These are phyloP conservation scores for Boletus rufocinnamomeus DNA, from an alignment of 768 basidiomycete genomes.

Conservation along the genomic window DNA sequence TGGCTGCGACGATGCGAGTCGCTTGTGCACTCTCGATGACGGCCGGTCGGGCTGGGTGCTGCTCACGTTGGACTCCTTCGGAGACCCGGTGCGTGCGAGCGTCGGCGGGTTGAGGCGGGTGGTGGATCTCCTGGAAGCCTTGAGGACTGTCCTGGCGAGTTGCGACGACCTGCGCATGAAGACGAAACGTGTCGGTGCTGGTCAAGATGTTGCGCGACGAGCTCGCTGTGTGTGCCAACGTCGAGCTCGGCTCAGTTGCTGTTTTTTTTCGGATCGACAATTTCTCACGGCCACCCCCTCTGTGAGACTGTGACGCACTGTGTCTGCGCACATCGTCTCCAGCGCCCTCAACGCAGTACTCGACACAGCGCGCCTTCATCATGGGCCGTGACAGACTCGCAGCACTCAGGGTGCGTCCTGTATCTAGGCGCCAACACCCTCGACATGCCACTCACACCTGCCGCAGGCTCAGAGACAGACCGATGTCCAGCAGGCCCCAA, in stretches of 20 bases:
- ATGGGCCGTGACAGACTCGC: slow-evolving; percentile 79
- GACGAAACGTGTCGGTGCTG: slow-evolving; percentile 65
- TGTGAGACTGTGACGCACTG: neutral
- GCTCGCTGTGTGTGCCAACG: slow-evolving; percentile 5
- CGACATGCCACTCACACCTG: slow-evolving; percentile 40
- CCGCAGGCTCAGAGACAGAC: slow-evolving; percentile 57
- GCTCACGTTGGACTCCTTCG: slow-evolving; percentile 22
- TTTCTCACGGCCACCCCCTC: slow-evolving; percentile 18
- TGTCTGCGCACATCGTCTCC: neutral
- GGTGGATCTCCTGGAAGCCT: slow-evolving; percentile 11
- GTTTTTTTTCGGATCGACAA: neutral
- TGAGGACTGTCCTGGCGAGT: slow-evolving; percentile 77
- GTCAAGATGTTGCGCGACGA: slow-evolving; percentile 44
- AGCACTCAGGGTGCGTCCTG: slow-evolving; percentile 72
- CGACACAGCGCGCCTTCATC: slow-evolving; percentile 3
- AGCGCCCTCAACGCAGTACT: neutral
- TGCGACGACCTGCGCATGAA: slow-evolving; percentile 62
- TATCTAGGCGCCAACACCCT: slow-evolving; percentile 35
- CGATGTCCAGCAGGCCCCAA: slow-evolving; percentile 24
- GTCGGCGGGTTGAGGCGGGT: slow-evolving; percentile 2
- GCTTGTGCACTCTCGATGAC: slow-evolving; percentile 24
- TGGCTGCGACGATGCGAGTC: slow-evolving; percentile 28
- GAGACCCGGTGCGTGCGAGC: slow-evolving; percentile 27
- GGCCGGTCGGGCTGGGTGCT: slow-evolving; percentile 9
- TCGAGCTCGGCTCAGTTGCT: neutral